These are phyloP conservation scores for Microcos paniculata DNA, from an alignment of 345 rosid genomes.

Conservation along the genomic window DNA sequence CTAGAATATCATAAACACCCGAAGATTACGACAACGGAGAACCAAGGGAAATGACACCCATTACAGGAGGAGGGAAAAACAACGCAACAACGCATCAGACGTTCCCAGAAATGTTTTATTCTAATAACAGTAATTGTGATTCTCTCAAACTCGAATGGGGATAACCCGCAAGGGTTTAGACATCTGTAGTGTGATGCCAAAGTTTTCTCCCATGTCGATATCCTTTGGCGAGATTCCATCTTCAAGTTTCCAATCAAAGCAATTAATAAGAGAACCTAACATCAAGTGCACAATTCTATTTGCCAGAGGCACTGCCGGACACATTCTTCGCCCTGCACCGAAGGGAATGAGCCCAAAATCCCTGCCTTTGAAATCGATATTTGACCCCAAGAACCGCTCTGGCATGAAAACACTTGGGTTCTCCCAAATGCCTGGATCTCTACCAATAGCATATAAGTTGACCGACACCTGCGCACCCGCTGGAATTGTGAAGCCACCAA, in stretches of 20 bases:
- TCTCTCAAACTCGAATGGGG: conserved; percentile 8
- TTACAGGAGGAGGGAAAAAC: no score
- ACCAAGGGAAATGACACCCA: no score
- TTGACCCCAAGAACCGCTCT: conserved; percentile 43
- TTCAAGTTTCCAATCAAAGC: conserved; percentile 45
- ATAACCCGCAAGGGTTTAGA: conserved; percentile 38
- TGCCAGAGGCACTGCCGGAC: conserved; percentile 46
- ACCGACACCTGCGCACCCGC: conserved; percentile 41
- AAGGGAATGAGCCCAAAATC: conserved; percentile 42
- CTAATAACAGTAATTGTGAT: no score
- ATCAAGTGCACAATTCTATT: conserved; percentile 37
- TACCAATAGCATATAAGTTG: conserved; percentile 50
- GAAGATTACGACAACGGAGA: conserved; percentile 40
- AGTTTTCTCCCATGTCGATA: conserved; percentile 38
- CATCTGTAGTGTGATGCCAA: conserved; percentile 32
- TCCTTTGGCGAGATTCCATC: conserved; percentile 24
- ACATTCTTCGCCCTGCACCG: conserved; percentile 45
- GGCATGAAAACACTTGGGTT: conserved; percentile 33
- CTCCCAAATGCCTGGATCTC: conserved; percentile 42
- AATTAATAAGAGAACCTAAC: conserved; percentile 39
- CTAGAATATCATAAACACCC: no score
- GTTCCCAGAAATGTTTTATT: no score
- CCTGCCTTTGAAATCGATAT: conserved; percentile 35
- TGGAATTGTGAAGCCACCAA: conserved; percentile 36
- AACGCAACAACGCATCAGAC: no score